Conservation (phyloP, 192 early-diverging fungal species). For the Coemansia umbellata region DNA sequence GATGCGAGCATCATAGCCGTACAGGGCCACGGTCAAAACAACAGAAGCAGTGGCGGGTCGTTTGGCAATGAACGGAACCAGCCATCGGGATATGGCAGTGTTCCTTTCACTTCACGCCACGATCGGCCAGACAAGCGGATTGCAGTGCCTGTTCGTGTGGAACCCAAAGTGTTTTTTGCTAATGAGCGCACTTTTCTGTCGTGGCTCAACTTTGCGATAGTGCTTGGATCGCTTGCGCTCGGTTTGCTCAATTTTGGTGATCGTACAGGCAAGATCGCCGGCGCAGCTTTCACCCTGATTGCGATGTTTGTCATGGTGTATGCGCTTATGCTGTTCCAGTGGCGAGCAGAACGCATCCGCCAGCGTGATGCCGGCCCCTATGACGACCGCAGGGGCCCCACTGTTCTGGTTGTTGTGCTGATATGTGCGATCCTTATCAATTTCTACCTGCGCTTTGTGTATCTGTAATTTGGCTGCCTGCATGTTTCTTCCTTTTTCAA, state of each 20-base stretch:
- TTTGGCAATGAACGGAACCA: not conserved
- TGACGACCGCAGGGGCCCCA: conserved; percentile 72
- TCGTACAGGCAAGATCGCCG: conserved; percentile 62
- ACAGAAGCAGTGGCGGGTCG: not conserved
- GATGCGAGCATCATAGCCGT: conserved; percentile 48
- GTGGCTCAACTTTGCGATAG: conserved; percentile 81
- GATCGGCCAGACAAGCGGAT: conserved; percentile 60
- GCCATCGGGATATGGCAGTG: conserved; percentile 29
- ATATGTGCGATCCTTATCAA: conserved; percentile 67
- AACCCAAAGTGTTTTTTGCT: conserved; percentile 92
- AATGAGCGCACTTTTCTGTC: conserved; percentile 92
- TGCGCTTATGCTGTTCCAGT: conserved; percentile 70
- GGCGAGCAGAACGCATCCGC: conserved; percentile 66
- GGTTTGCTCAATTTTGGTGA: conserved; percentile 84
- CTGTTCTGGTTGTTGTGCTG: conserved; percentile 64
- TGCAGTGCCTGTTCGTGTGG: conserved; percentile 70
- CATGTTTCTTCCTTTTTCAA: not conserved
- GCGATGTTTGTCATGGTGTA: conserved; percentile 76
- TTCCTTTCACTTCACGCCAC: conserved; percentile 20
- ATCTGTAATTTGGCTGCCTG: not conserved
- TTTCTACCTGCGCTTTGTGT: conserved; percentile 58
- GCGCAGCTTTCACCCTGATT: conserved; percentile 66
- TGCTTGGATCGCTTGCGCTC: conserved; percentile 72
- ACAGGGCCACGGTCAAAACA: conserved; percentile 31
- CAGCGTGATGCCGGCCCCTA: conserved; percentile 67